Evolutionary conservation across 495 filamentous ascomycete genomes (phyloP), one percentile per base, ranked within the genome.

Genomic region (Daldinia grandis): DNA sequence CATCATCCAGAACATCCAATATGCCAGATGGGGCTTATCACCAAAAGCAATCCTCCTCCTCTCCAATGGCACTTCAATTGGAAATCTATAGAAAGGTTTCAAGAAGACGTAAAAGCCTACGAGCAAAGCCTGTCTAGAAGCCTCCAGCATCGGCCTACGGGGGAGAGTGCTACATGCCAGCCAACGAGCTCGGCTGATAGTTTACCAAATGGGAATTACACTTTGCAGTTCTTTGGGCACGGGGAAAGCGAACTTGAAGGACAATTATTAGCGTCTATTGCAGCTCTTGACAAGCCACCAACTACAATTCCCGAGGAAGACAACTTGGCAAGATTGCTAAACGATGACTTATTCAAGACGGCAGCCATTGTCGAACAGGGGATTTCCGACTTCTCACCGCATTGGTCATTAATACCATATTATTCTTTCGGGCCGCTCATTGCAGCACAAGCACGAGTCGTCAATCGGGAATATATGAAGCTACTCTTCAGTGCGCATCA

Each of bases 1-100:
- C 87, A 91, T 72, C 90, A 94, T 71, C 87, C 93, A n/a, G 83
- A 90, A 5, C 93, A 98, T 77, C 91, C 92, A 0, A 81, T 98
- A 53, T 84, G 87, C 21, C 83, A 81, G 55, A 71, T 79, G 31
- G 83, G 85, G 44, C 74, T 81, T 10, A 78, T 87, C 30, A 73
- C 71, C 17, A 74, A 74, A n/a, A 75, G 81, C 19, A 78, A 81
- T 24, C 83, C 86, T 37, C 89, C 91, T 2, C 78, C 71, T 19
- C 78, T 97, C 12, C 81, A 89, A 28, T 95, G 90, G 91, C 86
- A 87, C 35, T 94, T 91, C 60, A 87, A 88, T 2, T 97, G 94
- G 93, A 78, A 85, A 51, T 87, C 90, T 60, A 88, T 97, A 17
- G 87, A 91, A 57, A 68, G 75, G 44, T 81, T 92, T 38, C 87